Percentiles rank a stretch among this genome's conserved stretches.
phyloP scores from a whole-genome alignment of 352 stramenopile species.

The Phytophthora citrophthora region DNA sequence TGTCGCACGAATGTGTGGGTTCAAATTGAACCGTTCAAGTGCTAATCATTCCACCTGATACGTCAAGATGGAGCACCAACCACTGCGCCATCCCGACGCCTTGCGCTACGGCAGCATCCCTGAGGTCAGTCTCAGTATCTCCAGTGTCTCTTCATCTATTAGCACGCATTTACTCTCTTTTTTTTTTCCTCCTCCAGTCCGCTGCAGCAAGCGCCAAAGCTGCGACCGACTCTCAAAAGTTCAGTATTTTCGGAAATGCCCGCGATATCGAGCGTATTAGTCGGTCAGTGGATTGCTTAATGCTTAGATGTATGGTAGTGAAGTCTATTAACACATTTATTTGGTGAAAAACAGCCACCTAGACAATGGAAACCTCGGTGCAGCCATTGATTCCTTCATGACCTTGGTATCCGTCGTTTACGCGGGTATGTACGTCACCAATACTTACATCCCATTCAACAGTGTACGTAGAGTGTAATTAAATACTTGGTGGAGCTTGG shows the following conservation, averaged over 20 bases:
- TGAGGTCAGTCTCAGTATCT: conserved; percentile 8
- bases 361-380: conserved; percentile 80
- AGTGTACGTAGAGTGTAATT: conserved; percentile 36
- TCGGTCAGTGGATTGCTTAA: conserved; percentile 27
- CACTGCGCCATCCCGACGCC: conserved; percentile 29
- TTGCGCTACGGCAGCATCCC: conserved; percentile 41
- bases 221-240: conserved; percentile 15
- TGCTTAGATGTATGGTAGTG: background rate
- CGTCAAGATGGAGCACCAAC: conserved; percentile 43
- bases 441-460: conserved; percentile 78
- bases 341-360: conserved; percentile 52
- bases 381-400: conserved; percentile 67
- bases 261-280: conserved; percentile 44
- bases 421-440: conserved; percentile 71
- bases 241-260: conserved; percentile 30
- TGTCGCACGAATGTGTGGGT: conserved; percentile 4
- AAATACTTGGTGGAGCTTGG: background rate
- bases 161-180: background rate
- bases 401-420: conserved; percentile 64
- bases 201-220: conserved; percentile 19
- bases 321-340: conserved; percentile 5
- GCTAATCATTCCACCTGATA: conserved; percentile 13
- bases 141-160: background rate
- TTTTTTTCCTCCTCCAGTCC: conserved; percentile 4
- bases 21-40: background rate